Conservation (phyloP, 148 eudicot species). For the Talinum fruticosum region DNA sequence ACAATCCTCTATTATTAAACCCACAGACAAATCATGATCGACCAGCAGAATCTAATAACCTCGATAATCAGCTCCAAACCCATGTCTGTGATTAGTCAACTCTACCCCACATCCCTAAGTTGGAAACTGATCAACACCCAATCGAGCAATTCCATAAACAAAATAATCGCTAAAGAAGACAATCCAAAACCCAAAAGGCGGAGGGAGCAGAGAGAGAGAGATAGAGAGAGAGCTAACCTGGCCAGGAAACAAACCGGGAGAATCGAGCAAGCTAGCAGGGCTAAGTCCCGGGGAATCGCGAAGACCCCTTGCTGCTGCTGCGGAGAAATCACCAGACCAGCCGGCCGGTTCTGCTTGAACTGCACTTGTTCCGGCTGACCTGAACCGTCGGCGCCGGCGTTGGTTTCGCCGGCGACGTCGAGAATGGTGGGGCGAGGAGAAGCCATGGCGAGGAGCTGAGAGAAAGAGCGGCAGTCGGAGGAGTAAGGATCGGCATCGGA, state of each 20-base stretch:
- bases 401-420: not conserved
- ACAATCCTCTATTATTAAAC: not conserved
- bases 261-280: constrained; percentile 65
- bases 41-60: not conserved
- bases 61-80: not conserved
- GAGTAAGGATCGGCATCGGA: constrained; percentile 48
- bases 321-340: constrained; percentile 44
- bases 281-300: constrained; percentile 64
- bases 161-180: not conserved
- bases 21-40: not conserved
- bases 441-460: constrained; percentile 68
- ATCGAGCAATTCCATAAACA: not conserved
- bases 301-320: constrained; percentile 29
- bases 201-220: no score
- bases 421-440: constrained; percentile 35
- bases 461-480: constrained; percentile 66
- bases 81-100: not conserved
- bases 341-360: constrained; percentile 50
- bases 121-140: not conserved
- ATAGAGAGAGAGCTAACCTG: constrained; percentile 44
- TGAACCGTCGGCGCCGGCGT: not conserved
- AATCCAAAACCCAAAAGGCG: not conserved
- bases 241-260: constrained; percentile 55
- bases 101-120: not conserved
- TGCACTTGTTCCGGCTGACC: constrained; percentile 27